Percentiles rank a stretch among this genome's conserved stretches.
phyloP scores from a whole-genome alignment of 306 rosid species.

The Fragaria vesca region DNA sequence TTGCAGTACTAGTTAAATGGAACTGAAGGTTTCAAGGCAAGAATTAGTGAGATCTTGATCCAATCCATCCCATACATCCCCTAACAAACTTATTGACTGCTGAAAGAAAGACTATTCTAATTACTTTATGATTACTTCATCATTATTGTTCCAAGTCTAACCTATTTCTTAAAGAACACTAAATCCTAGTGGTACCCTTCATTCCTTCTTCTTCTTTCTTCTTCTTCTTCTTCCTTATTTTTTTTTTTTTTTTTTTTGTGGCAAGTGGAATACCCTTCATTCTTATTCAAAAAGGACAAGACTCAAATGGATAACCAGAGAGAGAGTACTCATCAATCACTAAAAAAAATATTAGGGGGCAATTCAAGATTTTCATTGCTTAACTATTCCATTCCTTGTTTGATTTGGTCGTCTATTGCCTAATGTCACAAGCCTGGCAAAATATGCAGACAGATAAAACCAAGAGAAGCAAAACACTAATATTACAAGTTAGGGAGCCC shows the following conservation, averaged over 20 bases:
- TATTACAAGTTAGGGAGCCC: too few relatives aligned
- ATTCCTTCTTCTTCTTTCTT: background rate
- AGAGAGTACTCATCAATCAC: background rate
- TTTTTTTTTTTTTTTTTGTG: background rate
- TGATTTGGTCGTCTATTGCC: slow-evolving; percentile 12
- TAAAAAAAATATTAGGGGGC: background rate
- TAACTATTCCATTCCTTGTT: background rate
- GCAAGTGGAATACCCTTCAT: slow-evolving; percentile 5
- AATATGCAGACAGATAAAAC: background rate
- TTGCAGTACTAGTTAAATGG: background rate
- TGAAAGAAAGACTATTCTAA: background rate
- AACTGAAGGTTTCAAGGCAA: background rate
- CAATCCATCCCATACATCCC: background rate
- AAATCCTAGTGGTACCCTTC: slow-evolving; percentile 1
- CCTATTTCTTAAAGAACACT: background rate
- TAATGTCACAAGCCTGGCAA: slow-evolving; percentile 4
- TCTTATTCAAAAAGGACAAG: background rate
- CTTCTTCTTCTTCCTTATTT: background rate
- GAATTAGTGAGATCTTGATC: background rate
- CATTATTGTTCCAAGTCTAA: slow-evolving; percentile 1
- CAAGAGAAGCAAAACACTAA: background rate
- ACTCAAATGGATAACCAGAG: background rate
- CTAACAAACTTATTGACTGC: background rate
- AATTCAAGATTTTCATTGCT: background rate
- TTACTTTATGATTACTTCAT: background rate